These are phyloP conservation scores for Hippophae rhamnoides DNA, from an alignment of 306 rosid species.

Conservation along the genomic window DNA sequence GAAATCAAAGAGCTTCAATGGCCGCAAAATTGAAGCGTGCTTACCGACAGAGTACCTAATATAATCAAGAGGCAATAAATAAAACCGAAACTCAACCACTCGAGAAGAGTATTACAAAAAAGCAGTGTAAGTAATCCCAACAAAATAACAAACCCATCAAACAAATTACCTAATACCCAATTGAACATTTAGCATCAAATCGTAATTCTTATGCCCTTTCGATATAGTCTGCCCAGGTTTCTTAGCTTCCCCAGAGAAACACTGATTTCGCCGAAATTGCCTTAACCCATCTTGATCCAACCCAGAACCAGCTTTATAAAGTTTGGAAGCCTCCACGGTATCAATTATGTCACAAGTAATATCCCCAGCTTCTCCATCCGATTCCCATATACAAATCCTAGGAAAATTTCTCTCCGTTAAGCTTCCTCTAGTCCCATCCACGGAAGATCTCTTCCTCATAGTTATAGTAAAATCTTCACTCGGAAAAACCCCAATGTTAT, in stretches of 20 bases:
- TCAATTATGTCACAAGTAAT: constrained; percentile 88
- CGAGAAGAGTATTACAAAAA: not conserved
- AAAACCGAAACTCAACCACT: constrained; percentile 5
- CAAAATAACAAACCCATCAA: not conserved
- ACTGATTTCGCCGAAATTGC: constrained; percentile 45
- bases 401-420: constrained; percentile 54
- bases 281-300: constrained; percentile 30
- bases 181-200: constrained; percentile 88
- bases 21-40: constrained; percentile 57
- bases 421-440: constrained; percentile 48
- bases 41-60: constrained; percentile 80
- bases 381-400: constrained; percentile 92
- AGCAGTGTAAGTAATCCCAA: not conserved
- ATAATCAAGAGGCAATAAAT: not conserved
- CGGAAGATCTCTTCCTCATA: constrained; percentile 58
- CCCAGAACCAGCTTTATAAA: constrained; percentile 30
- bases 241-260: constrained; percentile 51
- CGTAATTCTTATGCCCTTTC: constrained; percentile 87
- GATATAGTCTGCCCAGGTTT: constrained; percentile 72
- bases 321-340: constrained; percentile 78
- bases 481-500: constrained; percentile 25
- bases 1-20: constrained; percentile 55
- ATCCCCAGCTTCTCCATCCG: constrained; percentile 91
- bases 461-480: constrained; percentile 38
- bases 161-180: constrained; percentile 65